phyloP scores from a whole-genome alignment of 768 basidiomycete species.

The Macrocybe gigantea region DNA sequence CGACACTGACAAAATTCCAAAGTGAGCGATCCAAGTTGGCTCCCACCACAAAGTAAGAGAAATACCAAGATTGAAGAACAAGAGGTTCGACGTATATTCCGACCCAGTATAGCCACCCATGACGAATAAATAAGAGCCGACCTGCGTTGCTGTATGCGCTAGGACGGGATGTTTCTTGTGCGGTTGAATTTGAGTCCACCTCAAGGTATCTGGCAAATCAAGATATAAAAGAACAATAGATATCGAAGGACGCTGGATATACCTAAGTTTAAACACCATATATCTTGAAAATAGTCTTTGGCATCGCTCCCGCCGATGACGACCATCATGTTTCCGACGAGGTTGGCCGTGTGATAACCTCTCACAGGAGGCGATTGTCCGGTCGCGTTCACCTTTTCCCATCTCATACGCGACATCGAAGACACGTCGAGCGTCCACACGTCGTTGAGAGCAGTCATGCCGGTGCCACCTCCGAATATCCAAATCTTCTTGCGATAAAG shows the following conservation, averaged over 20 bases:
- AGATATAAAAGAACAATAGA: neutral
- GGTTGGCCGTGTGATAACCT: constrained; percentile 89
- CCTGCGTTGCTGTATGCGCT: constrained; percentile 83
- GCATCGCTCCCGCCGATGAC: constrained; percentile 91
- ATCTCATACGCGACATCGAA: constrained; percentile 18
- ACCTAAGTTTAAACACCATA: constrained; percentile 88
- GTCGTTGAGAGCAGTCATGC: constrained; percentile 84
- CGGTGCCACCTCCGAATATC: constrained; percentile 94
- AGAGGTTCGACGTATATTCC: constrained; percentile 67
- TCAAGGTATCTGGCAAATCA: constrained; percentile 29
- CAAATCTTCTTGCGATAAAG: constrained; percentile 67
- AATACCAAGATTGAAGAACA: constrained; percentile 84
- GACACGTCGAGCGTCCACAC: constrained; percentile 81
- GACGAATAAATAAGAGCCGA: constrained; percentile 89
- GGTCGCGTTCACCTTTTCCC: constrained; percentile 45
- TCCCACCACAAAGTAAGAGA: neutral
- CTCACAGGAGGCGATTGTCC: constrained; percentile 57
- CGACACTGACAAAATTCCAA: constrained; percentile 47
- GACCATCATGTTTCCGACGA: constrained; percentile 82
- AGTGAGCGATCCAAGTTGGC: neutral
- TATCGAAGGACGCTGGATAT: constrained; percentile 17
- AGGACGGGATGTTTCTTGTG: constrained; percentile 29
- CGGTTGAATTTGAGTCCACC: constrained; percentile 41
- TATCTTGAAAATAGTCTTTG: constrained; percentile 79
- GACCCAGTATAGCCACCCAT: constrained; percentile 83